Evolutionary conservation across 768 basidiomycete genomes (phyloP).

Genomic region (Tephrocybe sp.): DNA sequence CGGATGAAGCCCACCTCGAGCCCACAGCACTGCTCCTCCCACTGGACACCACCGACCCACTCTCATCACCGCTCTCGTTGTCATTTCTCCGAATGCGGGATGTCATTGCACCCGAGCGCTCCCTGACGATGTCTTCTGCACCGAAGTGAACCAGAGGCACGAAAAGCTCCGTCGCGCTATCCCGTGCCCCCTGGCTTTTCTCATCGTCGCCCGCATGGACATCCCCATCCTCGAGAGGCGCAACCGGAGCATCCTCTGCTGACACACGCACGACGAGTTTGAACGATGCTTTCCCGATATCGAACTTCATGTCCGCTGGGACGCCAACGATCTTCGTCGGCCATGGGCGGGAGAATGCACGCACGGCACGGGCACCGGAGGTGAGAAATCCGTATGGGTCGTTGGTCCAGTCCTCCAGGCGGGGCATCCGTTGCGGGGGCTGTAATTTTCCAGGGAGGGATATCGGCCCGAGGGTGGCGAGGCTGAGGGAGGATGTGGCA

Average conservation of each 20-base stretch:
- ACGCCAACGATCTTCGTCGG: slow-evolving; percentile 74
- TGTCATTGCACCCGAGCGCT: neutral
- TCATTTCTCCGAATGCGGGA: neutral
- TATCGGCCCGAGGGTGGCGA: slow-evolving; percentile 21
- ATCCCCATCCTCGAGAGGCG: slow-evolving; percentile 15
- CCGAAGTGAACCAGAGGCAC: slow-evolving; percentile 91
- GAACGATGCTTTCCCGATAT: slow-evolving; percentile 70
- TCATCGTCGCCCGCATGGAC: slow-evolving; percentile 22
- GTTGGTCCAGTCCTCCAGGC: slow-evolving; percentile 33
- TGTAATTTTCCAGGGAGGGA: neutral
- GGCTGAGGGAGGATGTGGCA: slow-evolving; percentile 24
- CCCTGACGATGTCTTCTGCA: slow-evolving; percentile 18
- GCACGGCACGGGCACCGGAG: slow-evolving; percentile 81
- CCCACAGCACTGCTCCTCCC: slow-evolving; percentile 14
- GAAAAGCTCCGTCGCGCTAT: slow-evolving; percentile 84
- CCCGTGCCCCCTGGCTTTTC: slow-evolving; percentile 21
- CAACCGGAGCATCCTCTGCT: slow-evolving; percentile 48
- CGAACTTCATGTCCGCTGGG: slow-evolving; percentile 68
- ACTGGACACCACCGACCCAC: slow-evolving; percentile 9
- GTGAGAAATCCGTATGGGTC: slow-evolving; percentile 75
- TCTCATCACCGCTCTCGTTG: slow-evolving; percentile 18
- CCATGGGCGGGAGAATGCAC: slow-evolving; percentile 85
- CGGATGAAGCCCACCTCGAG: slow-evolving; percentile 16
- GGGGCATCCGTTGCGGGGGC: slow-evolving; percentile 5
- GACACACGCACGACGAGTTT: slow-evolving; percentile 65